Conservation (phyloP, 345 rosid species). For the Melaleuca quinquenervia region DNA sequence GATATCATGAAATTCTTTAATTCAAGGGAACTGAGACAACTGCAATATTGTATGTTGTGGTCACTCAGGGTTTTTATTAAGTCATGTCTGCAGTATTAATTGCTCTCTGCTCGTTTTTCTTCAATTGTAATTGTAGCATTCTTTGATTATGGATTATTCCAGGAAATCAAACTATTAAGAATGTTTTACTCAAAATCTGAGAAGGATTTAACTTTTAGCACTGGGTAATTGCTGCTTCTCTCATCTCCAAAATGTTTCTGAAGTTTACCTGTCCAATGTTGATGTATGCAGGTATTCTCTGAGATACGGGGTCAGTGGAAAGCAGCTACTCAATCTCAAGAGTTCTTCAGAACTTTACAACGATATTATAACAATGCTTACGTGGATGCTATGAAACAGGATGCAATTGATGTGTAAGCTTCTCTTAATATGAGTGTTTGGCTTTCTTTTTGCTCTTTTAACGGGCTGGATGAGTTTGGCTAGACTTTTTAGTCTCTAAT, state of each 20-base stretch:
- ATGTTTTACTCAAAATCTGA: background rate
- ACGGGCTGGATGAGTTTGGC: background rate
- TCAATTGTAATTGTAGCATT: background rate
- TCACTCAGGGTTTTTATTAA: background rate
- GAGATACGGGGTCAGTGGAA: constrained; percentile 96
- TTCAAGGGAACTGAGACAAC: background rate
- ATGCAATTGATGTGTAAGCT: constrained; percentile 83
- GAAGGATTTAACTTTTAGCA: background rate
- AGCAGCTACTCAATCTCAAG: constrained; percentile 98
- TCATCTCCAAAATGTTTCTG: background rate
- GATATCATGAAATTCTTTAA: background rate
- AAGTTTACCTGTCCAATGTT: background rate
- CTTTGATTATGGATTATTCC: background rate
- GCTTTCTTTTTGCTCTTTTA: background rate
- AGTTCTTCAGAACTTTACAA: constrained; percentile 92
- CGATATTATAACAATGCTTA: constrained; percentile 93
- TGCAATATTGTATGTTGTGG: background rate
- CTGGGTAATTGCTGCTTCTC: background rate
- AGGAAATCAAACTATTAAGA: background rate
- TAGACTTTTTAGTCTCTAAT: background rate
- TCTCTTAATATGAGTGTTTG: background rate
- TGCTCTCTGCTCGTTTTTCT: background rate
- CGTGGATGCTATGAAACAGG: constrained; percentile 92
- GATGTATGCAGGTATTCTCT: constrained; percentile 60
- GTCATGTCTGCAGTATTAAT: background rate